A percentile compares a stretch with the other conserved stretches of the same genome.
Conservation (phyloP, 2,329 filamentous ascomycete genomes). For the Cladophialophora bantiana region DNA sequence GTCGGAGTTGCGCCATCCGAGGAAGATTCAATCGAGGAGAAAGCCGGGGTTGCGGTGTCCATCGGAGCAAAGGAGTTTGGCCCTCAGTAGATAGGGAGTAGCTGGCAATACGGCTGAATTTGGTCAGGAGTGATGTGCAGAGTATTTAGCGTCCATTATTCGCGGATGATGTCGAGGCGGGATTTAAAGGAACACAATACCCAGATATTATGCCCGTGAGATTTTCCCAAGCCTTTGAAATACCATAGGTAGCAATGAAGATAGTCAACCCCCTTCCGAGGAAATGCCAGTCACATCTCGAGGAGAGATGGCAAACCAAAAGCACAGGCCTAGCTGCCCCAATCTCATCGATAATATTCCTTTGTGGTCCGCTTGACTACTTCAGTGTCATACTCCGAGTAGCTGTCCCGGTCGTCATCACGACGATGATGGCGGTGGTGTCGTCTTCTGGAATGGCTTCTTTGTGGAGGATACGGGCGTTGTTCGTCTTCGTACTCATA, state of each 20-base stretch:
- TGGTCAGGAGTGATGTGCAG: not conserved
- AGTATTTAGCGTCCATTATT: not conserved
- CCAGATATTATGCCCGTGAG: conserved; percentile 9
- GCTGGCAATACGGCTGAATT: not conserved
- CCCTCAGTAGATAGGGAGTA: not conserved
- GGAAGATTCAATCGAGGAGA: conserved; percentile 28
- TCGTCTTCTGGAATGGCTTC: conserved; percentile 16
- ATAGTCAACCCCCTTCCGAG: not conserved
- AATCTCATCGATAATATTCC: conserved; percentile 29
- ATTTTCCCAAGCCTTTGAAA: not conserved
- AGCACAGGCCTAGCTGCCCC: not conserved
- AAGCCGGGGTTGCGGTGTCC: conserved; percentile 26
- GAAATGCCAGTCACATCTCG: not conserved
- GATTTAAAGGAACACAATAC: conserved; percentile 3
- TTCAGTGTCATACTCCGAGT: conserved; percentile 28
- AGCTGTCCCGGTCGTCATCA: conserved; percentile 31
- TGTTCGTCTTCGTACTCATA: conserved; percentile 35
- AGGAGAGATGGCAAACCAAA: not conserved
- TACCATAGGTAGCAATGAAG: not conserved
- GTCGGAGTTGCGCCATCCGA: conserved; percentile 27
- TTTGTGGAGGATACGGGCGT: conserved; percentile 29
- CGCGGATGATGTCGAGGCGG: not conserved
- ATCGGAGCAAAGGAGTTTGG: conserved; percentile 29
- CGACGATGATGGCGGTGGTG: conserved; percentile 26
- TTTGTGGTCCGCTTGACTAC: conserved; percentile 21